Base-by-base conservation (phyloP, 1,139 yeast genomes). In the Geotrichum fermentans region DNA sequence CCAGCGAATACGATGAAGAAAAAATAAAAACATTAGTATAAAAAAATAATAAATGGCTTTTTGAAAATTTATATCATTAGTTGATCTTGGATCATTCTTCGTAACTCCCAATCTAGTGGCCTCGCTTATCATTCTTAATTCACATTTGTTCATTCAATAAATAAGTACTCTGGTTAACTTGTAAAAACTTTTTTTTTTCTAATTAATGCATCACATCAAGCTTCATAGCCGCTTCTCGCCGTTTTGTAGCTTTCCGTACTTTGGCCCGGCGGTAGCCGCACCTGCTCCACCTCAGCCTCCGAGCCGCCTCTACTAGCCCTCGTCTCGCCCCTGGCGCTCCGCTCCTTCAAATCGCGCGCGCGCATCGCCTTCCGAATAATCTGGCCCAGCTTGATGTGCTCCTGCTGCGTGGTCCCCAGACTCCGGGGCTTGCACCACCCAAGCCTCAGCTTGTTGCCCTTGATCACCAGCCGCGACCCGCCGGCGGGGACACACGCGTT, bases 381-480 rank as follows among this genome's bases (percentile, higher is more conserved):
- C 28, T 69, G 56, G 3, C 82, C 75, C 82, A 11, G 72, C 73
- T 34, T 69, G 69, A 1, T 74, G 61, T 4, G 62, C 60, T 32
- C 39, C 28, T 7, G 28, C 14, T 36, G 39, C 28, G 28, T 20
- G n/a, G 39, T 36, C 0, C 83, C 83, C 37, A 82, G 61, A 1
- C 74, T 64, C 51, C 73, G 66, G 3, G 78, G 78, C 42, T 74
- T 75, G 17, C 90, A 83, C 89, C 90, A 84, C 26, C 78, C 74
- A 0, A 82, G 73, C 40, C 89, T 64, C 42, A 84, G 58, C 3
- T 87, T 83, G 50, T 69, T 64, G 16, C 72, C 75, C 6, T 70
- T 69, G 4, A 79, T 61, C 7, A 73, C 58, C 4, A 75, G 54
- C 3, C 42, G 44, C n/a, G 70, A 51, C 1, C 73, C 72, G 14